Base-by-base conservation (phyloP, 2,329 filamentous ascomycete species). In the Paecilomyces fulvus region DNA sequence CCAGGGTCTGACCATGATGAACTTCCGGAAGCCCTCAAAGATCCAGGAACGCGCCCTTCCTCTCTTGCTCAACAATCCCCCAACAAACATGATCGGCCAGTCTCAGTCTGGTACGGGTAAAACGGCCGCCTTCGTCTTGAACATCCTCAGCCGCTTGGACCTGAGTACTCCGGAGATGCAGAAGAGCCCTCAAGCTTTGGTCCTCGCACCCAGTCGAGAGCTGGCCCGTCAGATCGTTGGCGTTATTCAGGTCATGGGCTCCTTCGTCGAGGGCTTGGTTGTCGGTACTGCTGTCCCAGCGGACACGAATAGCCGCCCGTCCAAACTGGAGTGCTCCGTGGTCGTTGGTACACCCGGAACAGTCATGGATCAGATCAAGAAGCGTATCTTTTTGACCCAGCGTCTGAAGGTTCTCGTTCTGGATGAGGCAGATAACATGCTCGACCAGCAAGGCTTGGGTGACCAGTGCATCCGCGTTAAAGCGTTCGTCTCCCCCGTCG, bases 51-150 rank as follows among this genome's bases (percentile, higher is more conserved):
- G 88, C 65, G 94, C 94, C 1, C 82, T 99, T 17, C 94, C 94
- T 28, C 81, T 99, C 55, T 88, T 99, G 68, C 83, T 99, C 61
- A 78, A 83, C 65, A 80, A 96, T 68, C 92, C 94, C n/a, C 88
- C 92, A 0, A 81, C 82, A 62, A 97, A 97, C 75, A 88, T 99
- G 82, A 92, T 99, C 68, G 94, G 92, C 3, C 94, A 99, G 75
- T 99, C 94, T n/a, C 94, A 99, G 74, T 99, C 94, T 1, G 94
- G 94, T 65, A 99, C 94, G 20, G 94, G 94, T 68, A 99, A 99
- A 80, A 99, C 94, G 0, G 94, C 92, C 20, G 94, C 94, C 21
- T 99, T 99, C 72, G 89, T 94, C 50, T 86, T 96, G 60, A 95
- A 95, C 59, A 88, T 95, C 59, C 82, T 99, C 46, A 89, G 89